Evolutionary conservation across 768 basidiomycete species (phyloP), one percentile per base, ranked within the genome.

Genomic region (Phanerochaete sordida): DNA sequence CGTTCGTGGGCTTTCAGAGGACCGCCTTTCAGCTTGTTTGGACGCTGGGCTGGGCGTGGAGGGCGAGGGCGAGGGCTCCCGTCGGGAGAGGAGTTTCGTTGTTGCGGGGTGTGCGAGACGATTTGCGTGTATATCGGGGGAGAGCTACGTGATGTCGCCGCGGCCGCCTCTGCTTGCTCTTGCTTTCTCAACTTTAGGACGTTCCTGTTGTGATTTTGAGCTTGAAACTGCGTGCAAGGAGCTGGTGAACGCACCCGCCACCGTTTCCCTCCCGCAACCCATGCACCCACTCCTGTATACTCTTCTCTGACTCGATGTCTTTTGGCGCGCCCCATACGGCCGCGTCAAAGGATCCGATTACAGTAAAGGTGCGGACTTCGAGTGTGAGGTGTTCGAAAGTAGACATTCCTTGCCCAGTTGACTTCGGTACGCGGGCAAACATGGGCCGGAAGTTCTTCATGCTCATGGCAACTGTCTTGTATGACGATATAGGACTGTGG

Each of bases 251-350:
- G 71, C 68, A 88, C 87, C 86, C 86, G 62, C 76, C 83, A 47
- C 86, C 84, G 35, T 85, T 86, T 37, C 78, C 76, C 47, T 77
- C 69, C 56, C 76, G 78, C 50, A 89, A 70, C n/a, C 84, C 86
- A 8, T 77, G 66, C 19, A 78, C 72, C 88, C 88, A 90, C 51
- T 73, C 69, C 3, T 64, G 65, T 24, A 90, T 65, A 28, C 79
- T 74, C 5, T 43, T 23, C 33, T 71, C 60, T 2, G 64, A 67
- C 23, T 81, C 78, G 3, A 88, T 65, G 2, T 78, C 73, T 56
- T 72, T 71, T 2, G 88, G 87, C 28, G 70, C 73, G 0, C 84
- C 86, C 65, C 83, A 85, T 33, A 70, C 67, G 3, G 75, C 72
- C 66, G 83, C 83, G 2, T 73, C 75, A 24, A 74, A 69, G 19